Base-by-base conservation (phyloP, 139 green algal species). In the Chloropicon primus region DNA sequence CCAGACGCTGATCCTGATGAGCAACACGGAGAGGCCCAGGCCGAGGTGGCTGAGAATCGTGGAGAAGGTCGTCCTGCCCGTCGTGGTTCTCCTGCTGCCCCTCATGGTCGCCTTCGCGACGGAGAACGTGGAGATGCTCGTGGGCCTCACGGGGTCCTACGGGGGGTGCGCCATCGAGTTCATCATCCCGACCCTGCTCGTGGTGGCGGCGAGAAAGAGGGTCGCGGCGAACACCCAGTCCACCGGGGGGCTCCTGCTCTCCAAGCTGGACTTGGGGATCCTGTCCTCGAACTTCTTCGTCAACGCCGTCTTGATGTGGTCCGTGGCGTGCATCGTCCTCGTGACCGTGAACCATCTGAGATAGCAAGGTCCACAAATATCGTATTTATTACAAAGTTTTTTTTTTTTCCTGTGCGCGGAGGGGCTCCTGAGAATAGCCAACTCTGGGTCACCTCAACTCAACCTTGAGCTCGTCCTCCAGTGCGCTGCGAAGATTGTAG, bases 391-490 rank as follows among this genome's bases (percentile, higher is more conserved):
- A n/a, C 41, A 62, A 17, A 17, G 41, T n/a, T n/a, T n/a, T n/a
- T n/a, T n/a, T n/a, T n/a, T n/a, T n/a, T n/a, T n/a, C n/a, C n/a
- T n/a, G n/a, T n/a, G 41, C 41, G 17, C 41, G 41, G 41, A n/a
- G 41, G 10, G 41, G 41, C 41, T 5, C 41, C 41, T 62, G n/a
- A n/a, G n/a, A n/a, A n/a, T n/a, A n/a, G n/a, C 54, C 54, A 72
- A 72, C 22, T 22, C 54, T 23, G 21, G 28, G 71, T 85, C 76
- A 93, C 41, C 90, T 77, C 71, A 92, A 83, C 76, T 94, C 86
- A 26, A 96, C 91, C 53, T 88, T 87, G 25, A 94, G 83, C 82
- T 89, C 26, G 3, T 86, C 74, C 0, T 84, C 79, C 62, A 90
- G n/a, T 24, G 24, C 24, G 73, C 73, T 74, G 71, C 71, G 24